Evolutionary conservation across 306 rosid genomes (phyloP).

Genomic region (Trifolium pratense): DNA sequence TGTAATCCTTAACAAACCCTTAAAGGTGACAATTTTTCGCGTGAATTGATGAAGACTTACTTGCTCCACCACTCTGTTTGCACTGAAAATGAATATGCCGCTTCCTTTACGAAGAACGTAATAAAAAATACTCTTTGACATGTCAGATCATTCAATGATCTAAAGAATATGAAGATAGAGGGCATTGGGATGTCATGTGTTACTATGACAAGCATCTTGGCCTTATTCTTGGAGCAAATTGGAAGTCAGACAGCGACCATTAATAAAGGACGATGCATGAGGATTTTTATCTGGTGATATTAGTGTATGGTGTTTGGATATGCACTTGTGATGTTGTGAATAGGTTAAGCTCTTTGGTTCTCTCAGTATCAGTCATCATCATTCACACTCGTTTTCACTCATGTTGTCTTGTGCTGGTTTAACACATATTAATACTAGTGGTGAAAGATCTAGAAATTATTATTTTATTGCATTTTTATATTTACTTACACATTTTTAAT

Average conservation of each 20-base stretch:
- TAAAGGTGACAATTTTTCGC: slow-evolving; percentile 48
- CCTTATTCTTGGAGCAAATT: slow-evolving; percentile 68
- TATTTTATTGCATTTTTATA: no score
- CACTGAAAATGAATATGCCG: slow-evolving; percentile 57
- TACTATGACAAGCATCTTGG: slow-evolving; percentile 53
- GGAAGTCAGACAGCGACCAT: slow-evolving; percentile 50
- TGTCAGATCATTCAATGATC: slow-evolving; percentile 52
- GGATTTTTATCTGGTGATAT: neutral
- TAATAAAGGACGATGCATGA: neutral
- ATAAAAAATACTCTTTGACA: slow-evolving; percentile 49
- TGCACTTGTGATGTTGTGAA: no score
- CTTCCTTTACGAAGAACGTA: slow-evolving; percentile 56
- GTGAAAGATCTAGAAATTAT: no score
- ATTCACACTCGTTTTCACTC: no score
- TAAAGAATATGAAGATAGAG: slow-evolving; percentile 62
- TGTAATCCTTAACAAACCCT: slow-evolving; percentile 34
- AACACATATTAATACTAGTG: no score
- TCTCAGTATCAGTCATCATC: no score
- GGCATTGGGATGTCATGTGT: slow-evolving; percentile 49
- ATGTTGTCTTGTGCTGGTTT: no score
- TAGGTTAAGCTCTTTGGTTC: no score
- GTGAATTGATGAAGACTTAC: slow-evolving; percentile 56
- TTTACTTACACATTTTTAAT: no score
- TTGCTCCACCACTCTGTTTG: slow-evolving; percentile 52
- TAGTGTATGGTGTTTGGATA: neutral